phyloP scores from a whole-genome alignment of 2,329 filamentous ascomycete species.

The Emergomyces orientalis region DNA sequence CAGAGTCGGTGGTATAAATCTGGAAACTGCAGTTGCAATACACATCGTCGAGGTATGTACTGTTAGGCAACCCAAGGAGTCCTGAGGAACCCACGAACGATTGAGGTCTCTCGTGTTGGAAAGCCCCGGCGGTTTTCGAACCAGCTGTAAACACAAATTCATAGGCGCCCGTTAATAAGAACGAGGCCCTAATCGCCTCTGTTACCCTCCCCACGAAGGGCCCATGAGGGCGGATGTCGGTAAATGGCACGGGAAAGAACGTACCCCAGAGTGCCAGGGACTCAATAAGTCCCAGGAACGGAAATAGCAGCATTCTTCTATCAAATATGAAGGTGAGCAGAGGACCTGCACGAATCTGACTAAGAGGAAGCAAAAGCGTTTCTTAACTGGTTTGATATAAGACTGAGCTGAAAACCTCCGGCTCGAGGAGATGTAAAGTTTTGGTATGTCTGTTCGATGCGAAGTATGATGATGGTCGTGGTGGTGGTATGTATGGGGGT shows the following conservation, averaged over 20 bases:
- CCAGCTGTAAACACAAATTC: constrained; percentile 14
- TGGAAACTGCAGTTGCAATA: not conserved
- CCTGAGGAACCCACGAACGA: not conserved
- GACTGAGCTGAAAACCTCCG: not conserved
- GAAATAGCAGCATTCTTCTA: constrained; percentile 16
- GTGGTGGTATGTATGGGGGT: not conserved
- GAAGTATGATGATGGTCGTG: not conserved
- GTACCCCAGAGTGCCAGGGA: constrained; percentile 21
- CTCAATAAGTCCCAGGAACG: constrained; percentile 18
- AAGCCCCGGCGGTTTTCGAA: constrained; percentile 7
- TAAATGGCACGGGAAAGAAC: constrained; percentile 17
- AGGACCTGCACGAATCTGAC: not conserved
- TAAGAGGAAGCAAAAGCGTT: not conserved
- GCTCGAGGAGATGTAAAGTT: not conserved
- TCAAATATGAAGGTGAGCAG: not conserved
- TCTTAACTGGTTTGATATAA: not conserved
- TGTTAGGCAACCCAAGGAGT: not conserved
- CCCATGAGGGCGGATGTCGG: constrained; percentile 17
- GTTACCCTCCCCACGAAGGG: constrained; percentile 15
- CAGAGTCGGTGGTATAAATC: not conserved
- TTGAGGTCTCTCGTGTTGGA: constrained; percentile 1
- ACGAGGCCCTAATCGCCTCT: constrained; percentile 14
- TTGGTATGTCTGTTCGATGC: not conserved
- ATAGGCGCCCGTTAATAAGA: constrained; percentile 14
- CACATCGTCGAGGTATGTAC: not conserved